phyloP scores from a whole-genome alignment of 768 basidiomycete species.

The Tephrocybe rancida region DNA sequence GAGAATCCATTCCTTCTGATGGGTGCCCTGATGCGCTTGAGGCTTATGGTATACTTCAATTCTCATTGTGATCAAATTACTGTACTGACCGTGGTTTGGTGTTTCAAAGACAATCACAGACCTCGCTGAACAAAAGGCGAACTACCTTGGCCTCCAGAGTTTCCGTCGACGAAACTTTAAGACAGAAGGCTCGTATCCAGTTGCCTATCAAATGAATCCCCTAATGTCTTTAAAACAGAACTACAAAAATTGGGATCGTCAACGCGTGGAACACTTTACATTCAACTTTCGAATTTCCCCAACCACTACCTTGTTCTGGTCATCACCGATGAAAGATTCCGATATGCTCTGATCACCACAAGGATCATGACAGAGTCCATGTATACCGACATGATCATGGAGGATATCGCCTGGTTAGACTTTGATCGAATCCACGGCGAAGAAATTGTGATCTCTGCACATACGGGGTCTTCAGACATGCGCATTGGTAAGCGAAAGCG shows the following conservation, averaged over 20 bases:
- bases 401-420: constrained; percentile 81
- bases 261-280: constrained; percentile 66
- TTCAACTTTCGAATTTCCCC: constrained; percentile 77
- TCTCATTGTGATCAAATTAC: background rate
- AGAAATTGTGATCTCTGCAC: constrained; percentile 25
- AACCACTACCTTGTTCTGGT: constrained; percentile 85
- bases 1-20: constrained; percentile 64
- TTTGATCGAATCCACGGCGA: constrained; percentile 64
- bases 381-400: constrained; percentile 65
- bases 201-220: background rate
- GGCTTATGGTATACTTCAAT: constrained; percentile 55
- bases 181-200: constrained; percentile 51
- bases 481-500: constrained; percentile 24
- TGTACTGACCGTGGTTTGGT: background rate
- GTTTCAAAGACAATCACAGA: constrained; percentile 76
- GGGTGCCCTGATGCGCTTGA: constrained; percentile 57
- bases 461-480: constrained; percentile 23
- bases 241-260: constrained; percentile 67
- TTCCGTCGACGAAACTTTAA: constrained; percentile 71
- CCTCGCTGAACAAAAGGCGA: constrained; percentile 83
- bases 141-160: constrained; percentile 78
- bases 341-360: constrained; percentile 80
- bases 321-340: constrained; percentile 75
- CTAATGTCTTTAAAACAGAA: constrained; percentile 44
- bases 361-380: constrained; percentile 54